These are phyloP conservation scores for Macaranga tanarius DNA, from an alignment of 441 rosid genomes.

Conservation along the genomic window DNA sequence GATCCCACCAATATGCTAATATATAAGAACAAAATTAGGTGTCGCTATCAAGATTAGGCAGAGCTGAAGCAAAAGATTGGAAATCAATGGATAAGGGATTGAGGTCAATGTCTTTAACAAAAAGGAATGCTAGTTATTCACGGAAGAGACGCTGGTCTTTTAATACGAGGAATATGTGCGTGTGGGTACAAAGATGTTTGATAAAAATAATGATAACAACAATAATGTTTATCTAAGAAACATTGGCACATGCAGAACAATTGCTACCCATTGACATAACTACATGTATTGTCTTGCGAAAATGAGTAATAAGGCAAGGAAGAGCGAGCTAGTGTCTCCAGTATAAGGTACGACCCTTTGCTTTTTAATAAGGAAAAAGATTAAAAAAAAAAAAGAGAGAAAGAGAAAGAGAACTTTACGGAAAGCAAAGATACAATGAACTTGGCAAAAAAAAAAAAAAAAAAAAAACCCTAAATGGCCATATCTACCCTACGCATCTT, in stretches of 20 bases:
- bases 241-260: constrained; percentile 16
- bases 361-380: constrained; percentile 6
- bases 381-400: constrained; percentile 27
- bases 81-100: constrained; percentile 22
- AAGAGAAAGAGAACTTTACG: constrained; percentile 39
- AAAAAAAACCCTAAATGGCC: constrained; percentile 24
- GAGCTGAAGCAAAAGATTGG: constrained; percentile 8
- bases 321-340: not conserved
- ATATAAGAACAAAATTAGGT: not conserved
- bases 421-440: constrained; percentile 66
- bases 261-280: constrained; percentile 2
- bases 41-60: constrained; percentile 32
- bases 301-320: not conserved
- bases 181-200: not conserved
- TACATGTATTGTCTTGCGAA: constrained; percentile 8
- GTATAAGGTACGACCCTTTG: not conserved
- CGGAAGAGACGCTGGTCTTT: constrained; percentile 11
- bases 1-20: not conserved
- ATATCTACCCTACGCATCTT: constrained; percentile 1
- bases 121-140: constrained; percentile 31
- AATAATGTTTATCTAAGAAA: constrained; percentile 4
- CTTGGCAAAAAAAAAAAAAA: constrained; percentile 22
- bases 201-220: not conserved
- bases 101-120: constrained; percentile 21
- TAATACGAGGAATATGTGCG: constrained; percentile 11